Base-by-base conservation (phyloP, 495 filamentous ascomycete genomes). In the Melanomma pulvis-pyrius region DNA sequence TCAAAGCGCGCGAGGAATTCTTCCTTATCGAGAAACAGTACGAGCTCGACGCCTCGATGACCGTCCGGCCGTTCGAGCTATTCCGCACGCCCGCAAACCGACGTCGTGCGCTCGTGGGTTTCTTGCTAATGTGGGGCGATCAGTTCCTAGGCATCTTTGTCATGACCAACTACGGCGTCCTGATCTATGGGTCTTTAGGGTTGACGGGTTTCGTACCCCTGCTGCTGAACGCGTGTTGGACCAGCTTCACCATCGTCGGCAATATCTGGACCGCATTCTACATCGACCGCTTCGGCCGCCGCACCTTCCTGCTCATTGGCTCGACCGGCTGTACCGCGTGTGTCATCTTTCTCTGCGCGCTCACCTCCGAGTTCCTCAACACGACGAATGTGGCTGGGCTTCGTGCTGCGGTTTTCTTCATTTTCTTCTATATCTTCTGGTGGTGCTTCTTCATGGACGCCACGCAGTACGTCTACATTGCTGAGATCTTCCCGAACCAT, bases 401-500 rank as follows among this genome's bases (percentile, higher is more conserved):
- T 21, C 74, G 74, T 44, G 80, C 79, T 21, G 78, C 80, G 17
- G 74, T 83, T 2, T 79, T 83, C 57, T 82, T 82, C 50, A 77
- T 83, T 8, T 82, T 78, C 49, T 75, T 82, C 29, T 82, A 78
- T 47, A 68, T 82, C 54, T 73, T 80, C 19, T 80, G 78, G 67
- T 80, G 79, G 57, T 81, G 76, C 57, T 79, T 77, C 25, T 81
- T 72, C 70, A 76, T 80, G n/a, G 82, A 83, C 61, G 79, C 82
- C 1, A 80, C 80, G 8, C 81, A 80, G 74, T 85, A 81, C 49
- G 71, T 84, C 19, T 84, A 83, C 53, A 68, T 80, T 17, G 74
- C 79, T 1, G 82, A 84, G 66, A 82, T 85, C 21, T 83, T 80
- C 73, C 82, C 82, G 0, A 84, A 78, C 0, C 77, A 81, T 56